These are phyloP conservation scores for Phlebiopsis flavidoalba DNA, from an alignment of 768 basidiomycete genomes.

Conservation along the genomic window DNA sequence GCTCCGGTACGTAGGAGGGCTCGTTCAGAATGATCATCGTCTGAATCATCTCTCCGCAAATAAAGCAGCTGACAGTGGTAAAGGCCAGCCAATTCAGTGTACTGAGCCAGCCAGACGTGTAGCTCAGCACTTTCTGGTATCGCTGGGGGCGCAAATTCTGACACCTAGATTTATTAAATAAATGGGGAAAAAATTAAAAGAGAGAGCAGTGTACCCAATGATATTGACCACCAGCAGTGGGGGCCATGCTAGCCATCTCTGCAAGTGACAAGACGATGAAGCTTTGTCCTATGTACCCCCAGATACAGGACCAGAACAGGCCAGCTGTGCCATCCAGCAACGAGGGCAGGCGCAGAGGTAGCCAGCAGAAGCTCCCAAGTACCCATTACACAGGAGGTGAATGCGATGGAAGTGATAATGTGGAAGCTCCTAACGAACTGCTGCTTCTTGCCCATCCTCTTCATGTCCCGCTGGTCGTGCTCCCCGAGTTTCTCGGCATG, in stretches of 20 bases:
- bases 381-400: slow-evolving; percentile 1
- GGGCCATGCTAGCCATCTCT: slow-evolving; percentile 4
- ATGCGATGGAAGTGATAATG: background rate
- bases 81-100: background rate
- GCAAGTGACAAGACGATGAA: slow-evolving; percentile 1
- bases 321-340: slow-evolving; percentile 1
- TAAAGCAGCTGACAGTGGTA: background rate
- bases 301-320: slow-evolving; percentile 2
- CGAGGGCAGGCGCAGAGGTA: background rate
- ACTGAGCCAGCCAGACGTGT: slow-evolving; percentile 1
- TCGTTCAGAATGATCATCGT: background rate
- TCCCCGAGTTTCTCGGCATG: no score
- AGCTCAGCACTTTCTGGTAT: slow-evolving; percentile 1
- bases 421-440: background rate
- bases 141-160: background rate
- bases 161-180: background rate
- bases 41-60: background rate
- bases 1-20: background rate
- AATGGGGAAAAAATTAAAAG: background rate
- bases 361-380: slow-evolving; percentile 1
- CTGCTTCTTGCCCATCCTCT: slow-evolving; percentile 4
- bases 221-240: background rate
- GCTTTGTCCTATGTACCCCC: background rate
- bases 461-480: slow-evolving; percentile 2
- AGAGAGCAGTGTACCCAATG: background rate